Conservation (phyloP, 306 rosid species). For the Fragaria iinumae region DNA sequence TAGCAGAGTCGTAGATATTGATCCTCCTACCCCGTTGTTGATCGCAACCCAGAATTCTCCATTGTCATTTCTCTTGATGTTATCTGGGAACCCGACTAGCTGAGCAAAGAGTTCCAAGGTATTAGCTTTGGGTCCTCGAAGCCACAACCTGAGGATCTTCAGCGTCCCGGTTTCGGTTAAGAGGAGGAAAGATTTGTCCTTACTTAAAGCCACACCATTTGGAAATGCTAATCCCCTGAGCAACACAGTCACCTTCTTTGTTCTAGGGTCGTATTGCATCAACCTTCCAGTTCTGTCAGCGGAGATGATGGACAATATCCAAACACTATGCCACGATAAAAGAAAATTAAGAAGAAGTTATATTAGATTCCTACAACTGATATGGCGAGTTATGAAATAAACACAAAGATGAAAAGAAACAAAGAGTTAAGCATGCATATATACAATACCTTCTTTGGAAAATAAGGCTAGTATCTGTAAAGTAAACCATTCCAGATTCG, state of each 20-base stretch:
- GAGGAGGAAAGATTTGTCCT: slow-evolving; percentile 45
- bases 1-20: neutral
- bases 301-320: slow-evolving; percentile 16
- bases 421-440: neutral
- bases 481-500: slow-evolving; percentile 44
- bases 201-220: slow-evolving; percentile 58
- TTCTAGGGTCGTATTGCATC: slow-evolving; percentile 41
- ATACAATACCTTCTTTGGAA: slow-evolving; percentile 50
- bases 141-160: slow-evolving; percentile 31
- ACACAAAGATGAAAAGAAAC: neutral
- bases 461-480: slow-evolving; percentile 51
- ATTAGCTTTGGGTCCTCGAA: slow-evolving; percentile 23
- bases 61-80: slow-evolving; percentile 39
- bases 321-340: slow-evolving; percentile 28
- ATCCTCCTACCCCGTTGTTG: slow-evolving; percentile 36
- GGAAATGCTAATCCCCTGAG: slow-evolving; percentile 48
- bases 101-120: slow-evolving; percentile 28
- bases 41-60: slow-evolving; percentile 62
- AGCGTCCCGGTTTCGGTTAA: slow-evolving; percentile 32
- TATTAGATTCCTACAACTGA: too few relatives aligned
- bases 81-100: slow-evolving; percentile 45
- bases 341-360: neutral
- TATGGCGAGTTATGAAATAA: too few relatives aligned
- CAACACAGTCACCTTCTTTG: slow-evolving; percentile 39
- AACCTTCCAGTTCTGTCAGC: slow-evolving; percentile 58